phyloP scores from a whole-genome alignment of 495 filamentous ascomycete species.

The Podospora anserina region DNA sequence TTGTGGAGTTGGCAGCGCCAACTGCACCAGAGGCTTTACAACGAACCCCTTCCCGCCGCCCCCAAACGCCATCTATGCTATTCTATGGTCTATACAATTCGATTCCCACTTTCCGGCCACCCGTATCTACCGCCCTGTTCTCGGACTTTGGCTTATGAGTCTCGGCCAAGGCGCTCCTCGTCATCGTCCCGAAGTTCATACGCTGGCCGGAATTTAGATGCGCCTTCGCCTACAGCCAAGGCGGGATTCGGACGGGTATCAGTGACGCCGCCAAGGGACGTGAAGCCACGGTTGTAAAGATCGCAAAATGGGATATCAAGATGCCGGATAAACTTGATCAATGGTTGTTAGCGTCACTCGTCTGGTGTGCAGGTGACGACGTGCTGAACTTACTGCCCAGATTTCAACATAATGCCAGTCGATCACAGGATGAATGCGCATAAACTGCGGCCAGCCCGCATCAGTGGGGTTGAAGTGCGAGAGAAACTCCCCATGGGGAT shows the following conservation, averaged over 20 bases:
- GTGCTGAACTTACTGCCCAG: conserved; percentile 61
- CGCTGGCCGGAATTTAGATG: conserved; percentile 66
- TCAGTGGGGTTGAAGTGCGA: conserved; percentile 84
- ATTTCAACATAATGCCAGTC: conserved; percentile 98
- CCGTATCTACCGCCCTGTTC: background rate
- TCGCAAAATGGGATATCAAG: conserved; percentile 75
- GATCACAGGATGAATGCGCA: conserved; percentile 90
- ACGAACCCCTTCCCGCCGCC: background rate
- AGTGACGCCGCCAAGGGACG: conserved; percentile 79
- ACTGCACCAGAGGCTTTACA: background rate
- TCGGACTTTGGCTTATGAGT: conserved; percentile 30
- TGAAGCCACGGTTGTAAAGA: conserved; percentile 67
- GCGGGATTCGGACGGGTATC: conserved; percentile 90
- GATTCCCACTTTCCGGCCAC: background rate
- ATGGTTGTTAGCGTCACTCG: background rate
- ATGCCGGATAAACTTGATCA: conserved; percentile 70
- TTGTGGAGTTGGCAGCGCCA: background rate
- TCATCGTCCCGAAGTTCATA: conserved; percentile 82
- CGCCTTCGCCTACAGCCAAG: conserved; percentile 48
- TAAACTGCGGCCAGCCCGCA: conserved; percentile 85
- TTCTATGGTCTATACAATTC: conserved; percentile 17
- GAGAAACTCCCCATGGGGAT: conserved; percentile 79
- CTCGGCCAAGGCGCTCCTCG: conserved; percentile 80
- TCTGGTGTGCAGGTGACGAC: background rate
- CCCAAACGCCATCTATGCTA: conserved; percentile 13